phyloP scores from a whole-genome alignment of 306 rosid species.

The Ceratonia siliqua region DNA sequence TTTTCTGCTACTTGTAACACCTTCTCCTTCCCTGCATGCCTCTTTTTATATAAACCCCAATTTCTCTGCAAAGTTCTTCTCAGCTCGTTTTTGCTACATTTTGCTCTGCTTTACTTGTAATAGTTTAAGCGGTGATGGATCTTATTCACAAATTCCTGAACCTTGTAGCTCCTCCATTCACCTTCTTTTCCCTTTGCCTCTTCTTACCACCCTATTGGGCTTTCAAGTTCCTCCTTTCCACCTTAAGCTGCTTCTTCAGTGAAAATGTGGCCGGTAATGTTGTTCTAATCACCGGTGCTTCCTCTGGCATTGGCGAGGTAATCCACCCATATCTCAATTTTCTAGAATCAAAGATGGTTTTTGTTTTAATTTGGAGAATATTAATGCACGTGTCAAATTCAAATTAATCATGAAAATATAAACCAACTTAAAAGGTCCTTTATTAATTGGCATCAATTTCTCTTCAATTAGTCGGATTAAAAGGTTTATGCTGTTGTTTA shows the following conservation, averaged over 20 bases:
- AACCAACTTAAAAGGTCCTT: too few species aligned
- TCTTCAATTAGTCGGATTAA: too few species aligned
- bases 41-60: not conserved
- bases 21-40: not conserved
- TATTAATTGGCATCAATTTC: not conserved
- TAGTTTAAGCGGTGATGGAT: slow-evolving; percentile 22
- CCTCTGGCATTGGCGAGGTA: slow-evolving; percentile 34
- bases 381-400: too few species aligned
- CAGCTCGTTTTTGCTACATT: not conserved
- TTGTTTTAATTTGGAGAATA: too few species aligned
- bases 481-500: too few species aligned
- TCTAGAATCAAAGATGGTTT: not conserved
- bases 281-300: slow-evolving; percentile 55
- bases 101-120: too few species aligned
- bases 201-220: slow-evolving; percentile 43
- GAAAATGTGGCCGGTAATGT: slow-evolving; percentile 50
- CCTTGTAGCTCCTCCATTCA: slow-evolving; percentile 42
- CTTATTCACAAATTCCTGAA: slow-evolving; percentile 46
- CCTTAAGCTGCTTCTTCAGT: slow-evolving; percentile 26
- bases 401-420: too few species aligned
- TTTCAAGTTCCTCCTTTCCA: slow-evolving; percentile 37
- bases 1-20: too few species aligned
- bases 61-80: not conserved
- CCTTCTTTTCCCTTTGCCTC: slow-evolving; percentile 49
- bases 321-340: not conserved